Evolutionary conservation across 2,329 filamentous ascomycete genomes (phyloP).

Genomic region (Cladophialophora chaetospira): DNA sequence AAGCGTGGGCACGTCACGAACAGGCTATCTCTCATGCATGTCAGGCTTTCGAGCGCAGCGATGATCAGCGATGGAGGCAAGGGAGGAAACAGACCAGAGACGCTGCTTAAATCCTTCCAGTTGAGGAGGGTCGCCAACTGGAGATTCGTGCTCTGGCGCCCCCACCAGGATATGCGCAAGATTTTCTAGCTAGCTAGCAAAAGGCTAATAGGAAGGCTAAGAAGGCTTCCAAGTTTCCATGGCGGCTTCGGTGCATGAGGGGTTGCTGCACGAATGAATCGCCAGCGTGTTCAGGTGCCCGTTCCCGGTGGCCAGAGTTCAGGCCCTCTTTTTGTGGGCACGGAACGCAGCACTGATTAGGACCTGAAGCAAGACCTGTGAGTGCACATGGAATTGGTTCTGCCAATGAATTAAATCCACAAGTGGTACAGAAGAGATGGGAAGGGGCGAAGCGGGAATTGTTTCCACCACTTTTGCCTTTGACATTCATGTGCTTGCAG

Average conservation of each 20-base stretch:
- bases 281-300: too few species aligned
- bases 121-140: not conserved
- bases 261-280: conserved; percentile 9
- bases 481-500: not conserved
- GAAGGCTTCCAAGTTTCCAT: conserved; percentile 17
- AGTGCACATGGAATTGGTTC: not conserved
- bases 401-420: not conserved
- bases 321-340: conserved; percentile 1
- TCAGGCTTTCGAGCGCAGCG: conserved; percentile 23
- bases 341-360: not conserved
- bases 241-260: conserved; percentile 23
- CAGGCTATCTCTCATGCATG: conserved; percentile 24
- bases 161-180: conserved; percentile 3
- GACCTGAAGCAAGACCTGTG: not conserved
- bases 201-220: conserved; percentile 3
- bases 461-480: not conserved
- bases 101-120: conserved; percentile 1
- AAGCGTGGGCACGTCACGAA: conserved; percentile 11
- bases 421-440: not conserved
- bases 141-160: not conserved
- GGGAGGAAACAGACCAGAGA: conserved; percentile 20
- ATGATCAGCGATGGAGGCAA: conserved; percentile 27
- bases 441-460: not conserved
- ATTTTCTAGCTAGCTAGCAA: conserved; percentile 5
- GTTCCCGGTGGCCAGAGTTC: not conserved